Evolutionary conservation across 257 asterid genomes (phyloP).

Genomic region (Nyctanthes arbortristis): DNA sequence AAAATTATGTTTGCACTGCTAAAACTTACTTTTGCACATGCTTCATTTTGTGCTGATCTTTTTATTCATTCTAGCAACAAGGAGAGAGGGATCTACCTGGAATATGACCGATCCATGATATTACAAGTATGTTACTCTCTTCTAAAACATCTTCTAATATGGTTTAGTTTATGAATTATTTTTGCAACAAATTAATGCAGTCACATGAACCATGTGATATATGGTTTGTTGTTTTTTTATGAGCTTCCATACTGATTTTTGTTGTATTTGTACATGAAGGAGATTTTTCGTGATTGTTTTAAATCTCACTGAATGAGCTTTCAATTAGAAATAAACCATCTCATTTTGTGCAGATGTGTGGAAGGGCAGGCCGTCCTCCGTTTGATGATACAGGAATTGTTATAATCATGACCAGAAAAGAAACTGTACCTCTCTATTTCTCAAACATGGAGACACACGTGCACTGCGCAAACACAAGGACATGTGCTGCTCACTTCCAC

Average conservation of each 20-base stretch:
- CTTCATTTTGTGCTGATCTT: conserved; percentile 17
- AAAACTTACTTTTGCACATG: conserved; percentile 14
- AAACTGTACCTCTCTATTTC: conserved; percentile 57
- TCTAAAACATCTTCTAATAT: too few relatives aligned
- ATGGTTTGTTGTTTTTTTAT: conserved; percentile 20
- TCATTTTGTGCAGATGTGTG: conserved; percentile 79
- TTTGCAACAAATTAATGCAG: not conserved
- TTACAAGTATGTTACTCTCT: conserved; percentile 61
- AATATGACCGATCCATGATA: conserved; percentile 90
- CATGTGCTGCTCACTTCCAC: not conserved
- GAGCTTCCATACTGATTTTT: conserved; percentile 7
- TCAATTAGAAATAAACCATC: conserved; percentile 23
- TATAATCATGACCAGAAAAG: conserved; percentile 96
- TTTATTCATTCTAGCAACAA: conserved; percentile 67
- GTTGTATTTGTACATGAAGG: conserved; percentile 19
- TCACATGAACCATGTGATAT: conserved; percentile 6
- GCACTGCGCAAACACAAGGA: not conserved
- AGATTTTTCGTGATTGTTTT: conserved; percentile 3
- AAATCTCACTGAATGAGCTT: conserved; percentile 17
- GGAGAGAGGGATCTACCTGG: conserved; percentile 93
- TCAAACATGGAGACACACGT: not conserved
- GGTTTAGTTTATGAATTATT: too few relatives aligned
- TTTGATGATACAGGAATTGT: conserved; percentile 95
- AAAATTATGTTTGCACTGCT: not conserved
- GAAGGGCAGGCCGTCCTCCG: conserved; percentile 99